These are phyloP conservation scores for Chalaropsis ovoidea DNA, from an alignment of 2,329 filamentous ascomycete genomes.

Conservation along the genomic window DNA sequence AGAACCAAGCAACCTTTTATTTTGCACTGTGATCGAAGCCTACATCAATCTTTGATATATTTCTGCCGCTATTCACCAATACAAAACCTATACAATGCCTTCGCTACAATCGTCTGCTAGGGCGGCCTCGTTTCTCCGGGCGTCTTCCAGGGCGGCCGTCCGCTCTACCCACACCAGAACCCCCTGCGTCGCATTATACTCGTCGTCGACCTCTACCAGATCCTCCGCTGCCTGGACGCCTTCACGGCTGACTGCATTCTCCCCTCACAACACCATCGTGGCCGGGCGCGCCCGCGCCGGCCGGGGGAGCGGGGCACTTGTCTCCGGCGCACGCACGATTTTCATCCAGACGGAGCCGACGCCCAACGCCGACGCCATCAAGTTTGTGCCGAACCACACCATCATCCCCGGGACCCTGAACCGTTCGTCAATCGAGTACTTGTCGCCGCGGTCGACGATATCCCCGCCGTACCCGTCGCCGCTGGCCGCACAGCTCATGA, in stretches of 20 bases:
- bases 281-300: constrained; percentile 22
- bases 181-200: neutral
- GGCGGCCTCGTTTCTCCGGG: constrained; percentile 23
- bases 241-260: constrained; percentile 25
- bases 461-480: constrained; percentile 83
- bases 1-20: neutral
- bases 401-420: constrained; percentile 66
- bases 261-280: constrained; percentile 20
- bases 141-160: constrained; percentile 22
- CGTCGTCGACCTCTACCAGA: neutral
- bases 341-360: constrained; percentile 97
- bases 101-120: constrained; percentile 16
- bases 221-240: constrained; percentile 17
- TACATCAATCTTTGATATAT: neutral
- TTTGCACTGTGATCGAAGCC: neutral
- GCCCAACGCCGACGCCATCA: constrained; percentile 89
- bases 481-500: constrained; percentile 80
- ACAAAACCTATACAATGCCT: constrained; percentile 11
- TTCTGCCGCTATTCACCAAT: neutral
- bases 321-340: constrained; percentile 55
- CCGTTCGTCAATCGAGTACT: constrained; percentile 80
- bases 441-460: constrained; percentile 78
- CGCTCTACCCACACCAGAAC: constrained; percentile 1
- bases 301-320: constrained; percentile 27
- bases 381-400: constrained; percentile 85